Evolutionary conservation across 2,329 filamentous ascomycete genomes (phyloP).

Genomic region (Colletotrichum trifolii): DNA sequence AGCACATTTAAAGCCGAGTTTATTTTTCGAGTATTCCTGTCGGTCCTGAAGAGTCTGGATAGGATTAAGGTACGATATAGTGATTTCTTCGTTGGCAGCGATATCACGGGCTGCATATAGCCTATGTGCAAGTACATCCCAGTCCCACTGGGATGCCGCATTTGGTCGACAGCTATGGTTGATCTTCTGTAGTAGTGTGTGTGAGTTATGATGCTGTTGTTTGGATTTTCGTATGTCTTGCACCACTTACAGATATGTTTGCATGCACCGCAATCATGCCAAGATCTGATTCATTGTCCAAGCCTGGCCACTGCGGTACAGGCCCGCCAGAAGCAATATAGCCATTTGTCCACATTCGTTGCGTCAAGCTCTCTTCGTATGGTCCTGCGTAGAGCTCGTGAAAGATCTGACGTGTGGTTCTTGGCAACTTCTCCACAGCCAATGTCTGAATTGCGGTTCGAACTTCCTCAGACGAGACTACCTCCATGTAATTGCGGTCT

Average conservation of each 20-base stretch:
- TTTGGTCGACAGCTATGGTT: constrained; percentile 21
- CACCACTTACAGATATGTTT: constrained; percentile 8
- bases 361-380: background rate
- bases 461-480: constrained; percentile 1
- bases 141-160: constrained; percentile 5
- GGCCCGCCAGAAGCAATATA: background rate
- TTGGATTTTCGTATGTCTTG: no score
- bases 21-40: rapidly evolving
- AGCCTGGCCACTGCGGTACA: background rate
- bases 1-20: background rate
- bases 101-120: constrained; percentile 9
- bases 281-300: background rate
- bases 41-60: background rate
- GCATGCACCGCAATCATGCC: constrained; percentile 12
- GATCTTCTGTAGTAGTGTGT: background rate
- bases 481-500: constrained; percentile 2
- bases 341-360: constrained; percentile 1
- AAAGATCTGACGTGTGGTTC: background rate
- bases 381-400: background rate
- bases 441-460: background rate
- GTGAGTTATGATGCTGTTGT: background rate
- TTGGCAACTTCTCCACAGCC: constrained; percentile 4
- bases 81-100: constrained; percentile 7
- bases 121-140: background rate
- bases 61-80: constrained; percentile 14